Evolutionary conservation across 139 green algal species (phyloP), one percentile per base, ranked within the genome.

Genomic region (Chlorella sorokiniana): DNA sequence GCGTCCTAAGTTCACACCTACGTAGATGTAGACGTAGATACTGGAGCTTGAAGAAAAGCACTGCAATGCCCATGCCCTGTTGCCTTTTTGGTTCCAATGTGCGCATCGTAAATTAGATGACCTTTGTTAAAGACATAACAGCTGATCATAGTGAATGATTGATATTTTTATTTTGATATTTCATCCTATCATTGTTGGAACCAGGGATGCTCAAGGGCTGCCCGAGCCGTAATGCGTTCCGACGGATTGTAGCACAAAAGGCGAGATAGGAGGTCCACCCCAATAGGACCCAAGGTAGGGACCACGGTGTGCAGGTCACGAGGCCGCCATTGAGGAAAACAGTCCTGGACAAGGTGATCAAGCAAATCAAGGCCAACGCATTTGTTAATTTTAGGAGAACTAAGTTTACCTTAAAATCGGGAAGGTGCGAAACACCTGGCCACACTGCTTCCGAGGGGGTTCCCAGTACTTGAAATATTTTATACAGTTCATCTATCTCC

Each of bases 391-490:
- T 16, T 33, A 18, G n/a, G 5, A 29, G 29, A 63, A 41, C 56
- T n/a, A n/a, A n/a, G n/a, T 16, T 45, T 40, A 93, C 91, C 84
- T 96, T 96, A 82, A 88, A 98, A 74, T 98, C 94, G 3, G 91
- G 91, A 11, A 93, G 81, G n/a, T 82, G 64, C 8, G 62, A 80
- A 3, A 94, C 87, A 27, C 89, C 86, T 0, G 91, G 90, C 87
- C 88, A 94, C 3, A 27, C 72, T 3, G 63, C 69, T 41, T 93
- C 89, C 16, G 84, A 80, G 5, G 91, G 91, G 4, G 91, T 95
- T 72, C 91, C 91, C 69, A 93, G 69, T 20, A 91, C 45, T 31
- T 86, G 86, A 69, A 95, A 95, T 40, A 95, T 93, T 61, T 93
- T 92, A 73, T 91, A 92, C 14, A 95, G 80, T 85, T 95, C 86